These are phyloP conservation scores for Phytophthora rubi DNA, from an alignment of 352 stramenopile genomes.

Conservation along the genomic window DNA sequence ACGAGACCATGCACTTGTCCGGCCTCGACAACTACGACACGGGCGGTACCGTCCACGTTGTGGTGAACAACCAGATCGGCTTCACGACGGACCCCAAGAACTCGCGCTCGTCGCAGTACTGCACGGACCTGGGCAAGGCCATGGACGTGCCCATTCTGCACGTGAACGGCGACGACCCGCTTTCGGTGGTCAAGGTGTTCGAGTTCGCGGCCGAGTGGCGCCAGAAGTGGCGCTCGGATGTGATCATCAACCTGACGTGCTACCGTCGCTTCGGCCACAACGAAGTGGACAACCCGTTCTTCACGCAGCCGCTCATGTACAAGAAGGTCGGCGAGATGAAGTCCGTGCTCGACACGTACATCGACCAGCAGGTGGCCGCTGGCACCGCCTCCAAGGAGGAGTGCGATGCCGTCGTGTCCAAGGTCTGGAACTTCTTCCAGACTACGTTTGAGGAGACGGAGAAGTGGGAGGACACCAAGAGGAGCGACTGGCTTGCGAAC, in stretches of 20 bases:
- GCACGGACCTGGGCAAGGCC: constrained; percentile 96
- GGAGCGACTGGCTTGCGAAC: constrained; percentile 95
- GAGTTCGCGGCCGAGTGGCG: constrained; percentile 89
- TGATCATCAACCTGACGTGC: constrained; percentile 98
- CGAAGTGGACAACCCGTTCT: constrained; percentile 98
- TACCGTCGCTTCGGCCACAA: constrained; percentile 98
- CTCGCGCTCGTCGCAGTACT: constrained; percentile 94
- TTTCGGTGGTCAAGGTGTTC: constrained; percentile 90
- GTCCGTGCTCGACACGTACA: constrained; percentile 93
- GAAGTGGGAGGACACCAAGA: constrained; percentile 91
- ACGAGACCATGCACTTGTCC: constrained; percentile 98
- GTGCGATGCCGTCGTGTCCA: constrained; percentile 83
- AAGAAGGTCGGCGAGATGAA: constrained; percentile 94
- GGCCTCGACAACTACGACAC: constrained; percentile 94
- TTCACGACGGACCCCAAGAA: constrained; percentile 98
- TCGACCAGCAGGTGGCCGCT: constrained; percentile 58
- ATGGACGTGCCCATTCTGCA: constrained; percentile 94
- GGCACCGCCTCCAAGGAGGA: constrained; percentile 81
- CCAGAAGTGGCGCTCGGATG: constrained; percentile 87
- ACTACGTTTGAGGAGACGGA: constrained; percentile 94
- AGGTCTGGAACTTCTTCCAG: constrained; percentile 92
- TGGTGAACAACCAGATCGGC: constrained; percentile 98
- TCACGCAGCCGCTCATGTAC: constrained; percentile 99
- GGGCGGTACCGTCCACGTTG: constrained; percentile 97
- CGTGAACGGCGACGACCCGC: constrained; percentile 96